Conservation (phyloP, 2,329 filamentous ascomycete genomes). For the Paraphoma sp. region DNA sequence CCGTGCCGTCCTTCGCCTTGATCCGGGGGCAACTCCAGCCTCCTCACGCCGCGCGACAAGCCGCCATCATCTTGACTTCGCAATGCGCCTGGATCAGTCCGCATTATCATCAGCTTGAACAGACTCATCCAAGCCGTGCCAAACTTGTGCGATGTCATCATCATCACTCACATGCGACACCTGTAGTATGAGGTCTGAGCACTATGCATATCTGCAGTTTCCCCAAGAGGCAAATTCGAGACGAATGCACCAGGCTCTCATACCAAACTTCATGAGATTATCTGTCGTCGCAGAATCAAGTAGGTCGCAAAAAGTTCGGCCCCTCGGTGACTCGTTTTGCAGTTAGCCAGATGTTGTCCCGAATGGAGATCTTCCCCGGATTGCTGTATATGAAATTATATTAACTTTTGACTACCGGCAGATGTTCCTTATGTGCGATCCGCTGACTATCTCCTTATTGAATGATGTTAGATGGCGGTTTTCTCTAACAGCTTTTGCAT, state of each 20-base stretch:
- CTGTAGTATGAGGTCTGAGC: not conserved
- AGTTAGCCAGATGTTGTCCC: constrained; percentile 3
- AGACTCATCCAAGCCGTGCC: too few species aligned
- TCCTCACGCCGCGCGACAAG: too few species aligned
- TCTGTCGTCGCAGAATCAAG: not conserved
- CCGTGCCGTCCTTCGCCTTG: too few species aligned
- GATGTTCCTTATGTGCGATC: constrained; percentile 13
- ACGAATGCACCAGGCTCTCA: not conserved
- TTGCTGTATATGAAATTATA: constrained; percentile 6
- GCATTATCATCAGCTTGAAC: too few species aligned
- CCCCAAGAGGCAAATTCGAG: not conserved
- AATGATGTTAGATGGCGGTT: constrained; percentile 14
- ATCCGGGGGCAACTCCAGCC: too few species aligned
- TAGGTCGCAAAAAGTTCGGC: not conserved
- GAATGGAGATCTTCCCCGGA: constrained; percentile 1
- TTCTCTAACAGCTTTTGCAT: constrained; percentile 1
- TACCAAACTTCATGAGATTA: not conserved
- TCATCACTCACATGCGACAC: not conserved
- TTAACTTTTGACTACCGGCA: constrained; percentile 13
- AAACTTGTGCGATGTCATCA: not conserved
- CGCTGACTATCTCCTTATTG: constrained; percentile 3
- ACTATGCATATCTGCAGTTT: constrained; percentile 2
- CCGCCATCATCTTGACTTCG: too few species aligned
- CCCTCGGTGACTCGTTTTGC: not conserved
- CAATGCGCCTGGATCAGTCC: too few species aligned